Evolutionary conservation across 306 rosid species (phyloP), one percentile per base, ranked within the genome.

Genomic region (Prunus campanulata): DNA sequence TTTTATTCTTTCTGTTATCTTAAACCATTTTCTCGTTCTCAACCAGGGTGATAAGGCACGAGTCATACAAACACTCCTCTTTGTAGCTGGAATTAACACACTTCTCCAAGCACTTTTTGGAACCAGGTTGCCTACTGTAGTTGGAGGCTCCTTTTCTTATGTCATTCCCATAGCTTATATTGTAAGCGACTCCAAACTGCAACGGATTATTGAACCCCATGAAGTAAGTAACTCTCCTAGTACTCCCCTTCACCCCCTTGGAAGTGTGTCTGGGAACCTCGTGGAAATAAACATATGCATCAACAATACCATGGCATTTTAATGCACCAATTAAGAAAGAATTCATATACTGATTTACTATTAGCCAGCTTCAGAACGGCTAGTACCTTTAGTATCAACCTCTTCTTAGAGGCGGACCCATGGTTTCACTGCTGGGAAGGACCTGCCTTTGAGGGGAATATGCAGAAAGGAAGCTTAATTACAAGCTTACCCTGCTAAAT

Each of bases 91-190:
- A 64, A 74, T 92, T 66, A 95, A 95, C 82, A 95, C 98, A 48
- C 97, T 95, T 88, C 97, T 95, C 54, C 98, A 95, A 89, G 89
- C 98, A 14, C 98, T 95, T 65, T 95, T 95, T 22, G 98, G 98
- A 74, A 92, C 98, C 48, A 88, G 98, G 81, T 83, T 95, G 82
- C 98, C 98, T 5, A 88, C 97, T 11, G 97, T 95, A 35, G 97
- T 95, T 77, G 98, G 98, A 85, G 97, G 98, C 49, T 92, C 98
- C 68, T 95, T 78, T 82, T 95, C 97, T n/a, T 95, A 89, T 82
- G 81, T 92, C 32, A 27, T 88, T 79, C 98, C 98, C 60, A 82
- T 95, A 68, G 96, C 90, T 76, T 92, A 90, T 81, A 92, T 95
- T 15, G 80, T 92, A 27, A 77, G 77, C n/a, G 98, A 95, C 86